Percentiles rank a stretch among this genome's conserved stretches.
Conservation (phyloP, 2,329 filamentous ascomycete species). For the Amauroascus niger region DNA sequence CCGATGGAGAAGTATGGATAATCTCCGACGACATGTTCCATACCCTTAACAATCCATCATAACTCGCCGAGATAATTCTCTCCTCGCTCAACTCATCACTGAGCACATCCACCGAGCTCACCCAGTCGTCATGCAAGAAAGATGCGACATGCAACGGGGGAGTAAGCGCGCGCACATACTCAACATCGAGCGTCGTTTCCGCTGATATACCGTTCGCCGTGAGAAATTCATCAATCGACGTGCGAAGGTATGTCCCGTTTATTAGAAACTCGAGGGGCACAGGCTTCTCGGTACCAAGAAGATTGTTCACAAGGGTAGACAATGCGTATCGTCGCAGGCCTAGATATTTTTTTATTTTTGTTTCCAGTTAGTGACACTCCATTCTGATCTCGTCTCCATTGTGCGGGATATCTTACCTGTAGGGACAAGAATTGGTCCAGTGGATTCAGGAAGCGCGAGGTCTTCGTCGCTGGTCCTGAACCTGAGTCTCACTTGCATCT, state of each 20-base stretch:
- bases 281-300: conserved; percentile 46
- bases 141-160: conserved; percentile 82
- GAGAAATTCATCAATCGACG: conserved; percentile 84
- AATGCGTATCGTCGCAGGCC: conserved; percentile 50
- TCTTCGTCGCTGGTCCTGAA: conserved; percentile 45
- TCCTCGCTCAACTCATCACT: conserved; percentile 58
- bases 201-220: conserved; percentile 75
- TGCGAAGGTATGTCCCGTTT: conserved; percentile 83
- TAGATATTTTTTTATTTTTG: conserved; percentile 22
- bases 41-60: conserved; percentile 77
- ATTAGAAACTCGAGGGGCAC: conserved; percentile 76
- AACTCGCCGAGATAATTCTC: conserved; percentile 80
- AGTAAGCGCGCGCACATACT: conserved; percentile 86
- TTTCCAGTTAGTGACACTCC: neutral
- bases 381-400: neutral
- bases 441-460: conserved; percentile 45
- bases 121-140: conserved; percentile 97
- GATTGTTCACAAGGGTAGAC: conserved; percentile 54
- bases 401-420: conserved; percentile 38
- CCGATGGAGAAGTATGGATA: conserved; percentile 63
- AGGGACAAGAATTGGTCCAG: conserved; percentile 49
- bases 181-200: conserved; percentile 75
- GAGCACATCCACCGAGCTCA: conserved; percentile 74
- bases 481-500: conserved; percentile 46
- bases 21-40: conserved; percentile 84